Evolutionary conservation across 305 asterid species (phyloP).

Genomic region (Plantago rigida): DNA sequence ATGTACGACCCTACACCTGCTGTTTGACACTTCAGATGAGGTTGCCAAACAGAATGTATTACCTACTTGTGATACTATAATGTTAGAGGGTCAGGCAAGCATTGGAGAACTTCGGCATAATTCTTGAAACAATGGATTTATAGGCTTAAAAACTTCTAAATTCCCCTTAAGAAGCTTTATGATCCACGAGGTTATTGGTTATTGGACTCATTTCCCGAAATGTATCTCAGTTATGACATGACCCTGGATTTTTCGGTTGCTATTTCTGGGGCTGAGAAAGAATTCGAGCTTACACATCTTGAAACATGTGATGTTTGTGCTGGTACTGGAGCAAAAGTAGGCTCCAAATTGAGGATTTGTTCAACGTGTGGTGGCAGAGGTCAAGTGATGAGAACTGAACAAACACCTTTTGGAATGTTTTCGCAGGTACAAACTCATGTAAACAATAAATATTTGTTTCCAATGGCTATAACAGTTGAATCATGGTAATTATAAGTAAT

Average conservation of each 20-base stretch:
- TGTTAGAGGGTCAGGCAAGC: slow-evolving; percentile 15
- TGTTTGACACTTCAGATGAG: neutral
- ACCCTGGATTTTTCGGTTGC: slow-evolving; percentile 77
- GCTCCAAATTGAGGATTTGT: slow-evolving; percentile 91
- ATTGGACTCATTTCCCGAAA: slow-evolving; percentile 27
- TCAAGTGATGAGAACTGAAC: slow-evolving; percentile 98
- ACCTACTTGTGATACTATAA: neutral
- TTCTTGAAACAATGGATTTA: slow-evolving; percentile 23
- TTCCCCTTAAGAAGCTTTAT: slow-evolving; percentile 3
- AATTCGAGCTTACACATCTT: slow-evolving; percentile 84
- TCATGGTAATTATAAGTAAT: too few species aligned
- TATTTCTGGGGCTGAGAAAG: slow-evolving; percentile 94
- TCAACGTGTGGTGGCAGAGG: slow-evolving; percentile 99
- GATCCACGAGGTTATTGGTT: slow-evolving; percentile 2
- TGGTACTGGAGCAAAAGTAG: slow-evolving; percentile 93
- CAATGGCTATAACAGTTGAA: too few species aligned
- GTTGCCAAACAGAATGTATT: neutral
- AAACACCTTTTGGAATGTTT: slow-evolving; percentile 98
- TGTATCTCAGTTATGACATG: slow-evolving; percentile 67
- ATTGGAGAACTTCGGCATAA: slow-evolving; percentile 3
- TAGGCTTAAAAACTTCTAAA: slow-evolving; percentile 2
- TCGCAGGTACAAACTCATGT: slow-evolving; percentile 60
- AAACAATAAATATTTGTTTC: too few species aligned
- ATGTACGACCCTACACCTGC: slow-evolving; percentile 13
- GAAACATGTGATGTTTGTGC: slow-evolving; percentile 83